phyloP scores from a whole-genome alignment of 2,329 filamentous ascomycete genomes.

The Fusarium staphyleae region DNA sequence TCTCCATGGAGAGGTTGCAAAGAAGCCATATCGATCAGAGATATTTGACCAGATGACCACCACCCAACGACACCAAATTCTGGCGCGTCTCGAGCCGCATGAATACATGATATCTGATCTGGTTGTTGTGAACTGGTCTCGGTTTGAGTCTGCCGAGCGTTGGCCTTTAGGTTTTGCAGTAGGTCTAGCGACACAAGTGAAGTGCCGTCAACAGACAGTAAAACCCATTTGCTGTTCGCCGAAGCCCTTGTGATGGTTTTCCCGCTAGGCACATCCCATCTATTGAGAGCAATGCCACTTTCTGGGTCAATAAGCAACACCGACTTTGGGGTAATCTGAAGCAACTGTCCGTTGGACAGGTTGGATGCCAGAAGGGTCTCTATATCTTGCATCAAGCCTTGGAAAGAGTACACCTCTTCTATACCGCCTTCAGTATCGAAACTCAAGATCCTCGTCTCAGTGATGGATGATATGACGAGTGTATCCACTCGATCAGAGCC shows the following conservation, averaged over 20 bases:
- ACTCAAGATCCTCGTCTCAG: constrained; percentile 81
- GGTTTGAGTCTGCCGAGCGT: constrained; percentile 66
- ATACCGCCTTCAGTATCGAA: constrained; percentile 80
- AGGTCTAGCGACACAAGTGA: constrained; percentile 74
- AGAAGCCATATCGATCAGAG: constrained; percentile 72
- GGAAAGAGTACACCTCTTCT: constrained; percentile 82
- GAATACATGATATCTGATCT: constrained; percentile 86
- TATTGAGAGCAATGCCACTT: constrained; percentile 59
- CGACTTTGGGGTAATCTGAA: constrained; percentile 77
- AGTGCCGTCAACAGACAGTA: constrained; percentile 80
- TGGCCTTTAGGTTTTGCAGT: constrained; percentile 61
- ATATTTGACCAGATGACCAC: constrained; percentile 83
- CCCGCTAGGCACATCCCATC: constrained; percentile 62
- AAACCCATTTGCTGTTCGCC: constrained; percentile 71
- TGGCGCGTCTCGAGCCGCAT: constrained; percentile 69
- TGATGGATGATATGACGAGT: constrained; percentile 80
- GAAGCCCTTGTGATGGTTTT: constrained; percentile 79
- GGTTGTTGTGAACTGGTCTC: constrained; percentile 46
- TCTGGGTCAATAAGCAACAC: constrained; percentile 70
- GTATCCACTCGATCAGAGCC: constrained; percentile 66
- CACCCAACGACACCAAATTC: constrained; percentile 82
- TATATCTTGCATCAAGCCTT: constrained; percentile 72
- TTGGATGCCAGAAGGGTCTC: constrained; percentile 77
- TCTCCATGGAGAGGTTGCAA: constrained; percentile 72
- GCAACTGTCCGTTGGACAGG: constrained; percentile 65